Conservation (phyloP, 2,329 filamentous ascomycete species). For the Sporothrix protearum region DNA sequence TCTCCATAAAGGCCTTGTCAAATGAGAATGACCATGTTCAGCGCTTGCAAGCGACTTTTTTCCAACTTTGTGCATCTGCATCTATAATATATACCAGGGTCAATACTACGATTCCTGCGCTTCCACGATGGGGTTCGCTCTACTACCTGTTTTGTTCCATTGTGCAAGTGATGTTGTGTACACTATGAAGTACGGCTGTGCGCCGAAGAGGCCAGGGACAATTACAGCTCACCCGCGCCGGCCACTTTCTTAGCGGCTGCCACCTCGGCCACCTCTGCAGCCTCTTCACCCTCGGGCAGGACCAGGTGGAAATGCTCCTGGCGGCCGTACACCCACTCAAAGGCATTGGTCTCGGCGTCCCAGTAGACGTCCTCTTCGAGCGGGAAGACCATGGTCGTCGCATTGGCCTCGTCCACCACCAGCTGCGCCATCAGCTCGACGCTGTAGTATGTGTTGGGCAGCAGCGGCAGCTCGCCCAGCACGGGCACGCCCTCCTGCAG, state of each 20-base stretch:
- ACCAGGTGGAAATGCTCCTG: constrained; percentile 44
- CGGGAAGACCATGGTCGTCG: constrained; percentile 45
- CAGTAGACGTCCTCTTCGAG: constrained; percentile 51
- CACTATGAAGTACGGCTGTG: background rate
- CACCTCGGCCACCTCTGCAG: no score
- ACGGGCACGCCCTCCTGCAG: constrained; percentile 47
- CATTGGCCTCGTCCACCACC: constrained; percentile 45
- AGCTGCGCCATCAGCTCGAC: constrained; percentile 49
- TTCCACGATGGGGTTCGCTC: no score
- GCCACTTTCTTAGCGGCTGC: no score
- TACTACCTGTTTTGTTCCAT: background rate
- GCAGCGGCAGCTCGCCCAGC: constrained; percentile 45
- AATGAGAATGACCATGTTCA: background rate
- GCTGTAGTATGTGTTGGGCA: constrained; percentile 48
- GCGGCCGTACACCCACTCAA: constrained; percentile 49
- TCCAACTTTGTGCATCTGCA: background rate
- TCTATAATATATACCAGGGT: background rate
- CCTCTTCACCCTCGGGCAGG: background rate
- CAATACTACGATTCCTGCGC: background rate
- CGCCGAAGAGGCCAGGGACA: no score
- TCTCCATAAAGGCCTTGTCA: no score
- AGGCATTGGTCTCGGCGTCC: constrained; percentile 38
- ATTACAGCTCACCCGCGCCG: constrained; percentile 10
- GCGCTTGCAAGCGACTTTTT: background rate
- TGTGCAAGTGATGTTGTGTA: background rate